Conservation (phyloP, 2,329 filamentous ascomycete genomes). For the Achaetomium macrosporum region DNA sequence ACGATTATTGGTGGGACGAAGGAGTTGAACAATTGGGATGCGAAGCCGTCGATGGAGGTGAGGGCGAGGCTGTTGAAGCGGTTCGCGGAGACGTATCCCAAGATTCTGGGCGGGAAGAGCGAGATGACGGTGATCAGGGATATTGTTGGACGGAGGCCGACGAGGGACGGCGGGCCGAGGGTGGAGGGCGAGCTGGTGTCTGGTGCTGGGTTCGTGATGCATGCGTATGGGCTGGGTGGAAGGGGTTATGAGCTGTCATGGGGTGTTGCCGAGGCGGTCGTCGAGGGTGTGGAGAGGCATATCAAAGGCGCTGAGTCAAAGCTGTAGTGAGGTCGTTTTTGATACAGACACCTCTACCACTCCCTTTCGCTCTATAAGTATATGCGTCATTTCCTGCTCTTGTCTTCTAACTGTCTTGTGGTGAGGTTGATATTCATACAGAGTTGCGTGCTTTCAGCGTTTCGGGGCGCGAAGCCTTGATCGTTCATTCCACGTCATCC, state of each 20-base stretch:
- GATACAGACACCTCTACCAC: not conserved
- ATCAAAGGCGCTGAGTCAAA: constrained; percentile 7
- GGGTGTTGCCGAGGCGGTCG: constrained; percentile 41
- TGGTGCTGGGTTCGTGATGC: constrained; percentile 31
- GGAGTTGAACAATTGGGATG: constrained; percentile 51
- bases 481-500: no score
- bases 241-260: constrained; percentile 45
- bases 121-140: constrained; percentile 26
- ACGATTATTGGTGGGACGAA: constrained; percentile 64
- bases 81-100: constrained; percentile 33
- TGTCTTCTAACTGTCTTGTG: not conserved
- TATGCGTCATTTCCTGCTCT: not conserved
- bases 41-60: constrained; percentile 41
- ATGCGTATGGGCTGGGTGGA: constrained; percentile 46
- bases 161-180: constrained; percentile 31
- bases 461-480: not conserved
- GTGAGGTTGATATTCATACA: constrained; percentile 8
- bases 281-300: constrained; percentile 30
- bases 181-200: constrained; percentile 38
- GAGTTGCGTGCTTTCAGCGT: constrained; percentile 1
- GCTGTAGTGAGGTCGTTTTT: constrained; percentile 4
- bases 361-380: not conserved
- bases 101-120: constrained; percentile 26
- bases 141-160: constrained; percentile 28
- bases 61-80: constrained; percentile 40